A percentile compares a stretch with the other conserved stretches of the same genome.
Evolutionary conservation across 164 flowering plant genomes (phyloP).

Genomic region (Akebia trifoliata): DNA sequence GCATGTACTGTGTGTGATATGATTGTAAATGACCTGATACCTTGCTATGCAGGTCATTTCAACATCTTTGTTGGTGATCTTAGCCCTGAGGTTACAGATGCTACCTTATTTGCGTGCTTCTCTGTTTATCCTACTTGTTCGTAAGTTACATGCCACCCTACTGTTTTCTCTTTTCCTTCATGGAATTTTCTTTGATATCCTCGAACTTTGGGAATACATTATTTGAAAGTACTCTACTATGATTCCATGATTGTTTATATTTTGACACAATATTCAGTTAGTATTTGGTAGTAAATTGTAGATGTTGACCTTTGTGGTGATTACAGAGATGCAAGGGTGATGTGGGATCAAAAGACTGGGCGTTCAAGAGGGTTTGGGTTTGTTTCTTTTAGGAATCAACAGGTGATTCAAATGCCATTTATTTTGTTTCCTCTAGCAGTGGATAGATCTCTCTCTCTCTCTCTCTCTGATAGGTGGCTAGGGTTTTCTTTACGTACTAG

Average conservation of each 20-base stretch:
- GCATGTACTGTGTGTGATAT: too few species aligned
- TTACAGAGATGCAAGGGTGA: constrained; percentile 73
- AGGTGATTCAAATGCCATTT: constrained; percentile 37
- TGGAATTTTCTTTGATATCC: too few species aligned
- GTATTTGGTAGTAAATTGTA: not conserved
- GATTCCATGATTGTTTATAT: too few species aligned
- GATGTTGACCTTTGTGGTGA: not conserved
- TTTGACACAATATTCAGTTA: not conserved
- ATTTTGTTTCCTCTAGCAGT: too few species aligned
- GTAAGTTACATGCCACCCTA: constrained; percentile 46
- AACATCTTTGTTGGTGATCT: constrained; percentile 98
- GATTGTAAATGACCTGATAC: not conserved
- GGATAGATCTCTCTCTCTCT: too few species aligned
- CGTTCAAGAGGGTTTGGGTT: constrained; percentile 99
- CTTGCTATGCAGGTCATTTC: constrained; percentile 61
- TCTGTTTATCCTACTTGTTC: constrained; percentile 91
- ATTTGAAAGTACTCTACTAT: too few species aligned
- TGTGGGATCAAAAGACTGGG: constrained; percentile 94
- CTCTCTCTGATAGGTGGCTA: too few species aligned
- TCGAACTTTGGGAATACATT: too few species aligned
- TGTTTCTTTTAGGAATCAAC: constrained; percentile 93
- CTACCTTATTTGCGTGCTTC: constrained; percentile 84
- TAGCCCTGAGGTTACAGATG: constrained; percentile 97
- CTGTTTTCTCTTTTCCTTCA: not conserved
- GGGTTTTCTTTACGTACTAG: too few species aligned